Conservation (phyloP, 1,284 basidiomycete species). For the Malassezia brasiliensis region DNA sequence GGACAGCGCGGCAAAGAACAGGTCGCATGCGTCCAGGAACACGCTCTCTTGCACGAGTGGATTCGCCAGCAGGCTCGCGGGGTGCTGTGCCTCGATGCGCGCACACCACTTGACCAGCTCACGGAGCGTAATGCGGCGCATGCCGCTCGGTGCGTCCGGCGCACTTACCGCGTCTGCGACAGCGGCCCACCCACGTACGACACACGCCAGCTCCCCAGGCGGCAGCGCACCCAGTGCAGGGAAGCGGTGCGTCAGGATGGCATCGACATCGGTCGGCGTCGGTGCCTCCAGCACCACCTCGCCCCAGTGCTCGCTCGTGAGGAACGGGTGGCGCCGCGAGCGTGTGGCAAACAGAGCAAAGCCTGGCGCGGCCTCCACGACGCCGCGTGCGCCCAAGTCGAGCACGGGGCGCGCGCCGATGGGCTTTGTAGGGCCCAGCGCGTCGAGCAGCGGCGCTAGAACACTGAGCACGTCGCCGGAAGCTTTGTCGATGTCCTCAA, state of each 20-base stretch:
- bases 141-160: neutral
- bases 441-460: slow-evolving; percentile 58
- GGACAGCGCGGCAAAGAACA: slow-evolving; percentile 67
- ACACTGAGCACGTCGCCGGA: slow-evolving; percentile 36
- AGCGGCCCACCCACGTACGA: slow-evolving; percentile 33
- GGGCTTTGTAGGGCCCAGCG: slow-evolving; percentile 60
- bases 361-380: slow-evolving; percentile 47
- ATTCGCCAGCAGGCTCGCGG: slow-evolving; percentile 53
- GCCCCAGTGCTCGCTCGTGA: slow-evolving; percentile 59
- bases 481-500: slow-evolving; percentile 74
- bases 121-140: slow-evolving; percentile 56
- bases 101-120: slow-evolving; percentile 81
- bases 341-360: slow-evolving; percentile 51
- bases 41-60: slow-evolving; percentile 75
- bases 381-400: slow-evolving; percentile 45
- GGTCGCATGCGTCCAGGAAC: slow-evolving; percentile 77
- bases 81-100: slow-evolving; percentile 54
- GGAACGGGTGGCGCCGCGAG: slow-evolving; percentile 46
- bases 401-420: slow-evolving; percentile 65
- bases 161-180: neutral
- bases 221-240: slow-evolving; percentile 19
- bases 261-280: slow-evolving; percentile 25
- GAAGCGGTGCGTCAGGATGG: slow-evolving; percentile 28
- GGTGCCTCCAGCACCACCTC: slow-evolving; percentile 29
- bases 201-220: slow-evolving; percentile 18